Percentiles rank a stretch among this genome's conserved stretches.
phyloP scores from a whole-genome alignment of 2,329 filamentous ascomycete genomes.

The Fonsecaea monophora region DNA sequence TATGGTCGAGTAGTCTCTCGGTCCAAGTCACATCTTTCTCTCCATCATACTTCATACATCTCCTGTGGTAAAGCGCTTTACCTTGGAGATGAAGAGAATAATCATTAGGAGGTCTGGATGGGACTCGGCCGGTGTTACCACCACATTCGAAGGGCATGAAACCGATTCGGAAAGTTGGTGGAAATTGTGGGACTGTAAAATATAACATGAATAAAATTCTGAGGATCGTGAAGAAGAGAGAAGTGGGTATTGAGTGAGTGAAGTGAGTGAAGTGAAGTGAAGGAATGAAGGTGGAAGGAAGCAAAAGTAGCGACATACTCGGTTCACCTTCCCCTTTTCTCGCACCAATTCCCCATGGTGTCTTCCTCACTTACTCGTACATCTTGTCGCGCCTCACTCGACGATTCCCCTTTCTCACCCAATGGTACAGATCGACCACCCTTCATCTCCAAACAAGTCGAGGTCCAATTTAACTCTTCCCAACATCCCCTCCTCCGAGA shows the following conservation, averaged over 20 bases:
- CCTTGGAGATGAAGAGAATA: too few relatives aligned
- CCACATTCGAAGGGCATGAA: background rate
- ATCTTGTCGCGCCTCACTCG: background rate
- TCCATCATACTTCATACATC: background rate
- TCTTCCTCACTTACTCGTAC: background rate
- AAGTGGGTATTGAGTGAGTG: background rate
- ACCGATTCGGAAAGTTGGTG: background rate
- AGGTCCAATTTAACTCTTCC: background rate
- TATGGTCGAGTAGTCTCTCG: background rate
- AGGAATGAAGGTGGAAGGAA: too few relatives aligned
- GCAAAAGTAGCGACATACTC: background rate
- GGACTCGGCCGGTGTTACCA: background rate
- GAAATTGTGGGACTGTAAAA: background rate
- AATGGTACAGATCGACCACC: background rate
- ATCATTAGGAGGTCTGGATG: too few relatives aligned
- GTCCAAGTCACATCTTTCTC: slow-evolving; percentile 1
- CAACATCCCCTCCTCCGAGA: background rate
- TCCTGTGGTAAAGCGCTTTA: too few relatives aligned
- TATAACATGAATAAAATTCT: background rate
- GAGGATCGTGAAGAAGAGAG: too few relatives aligned
- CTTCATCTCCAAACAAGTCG: background rate
- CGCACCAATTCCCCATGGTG: background rate
- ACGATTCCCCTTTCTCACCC: background rate
- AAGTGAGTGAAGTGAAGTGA: background rate
- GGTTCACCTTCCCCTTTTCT: background rate